Evolutionary conservation across 805 yeast genomes (phyloP).

Genomic region (Sugiyamaella boreocaroliniensis): DNA sequence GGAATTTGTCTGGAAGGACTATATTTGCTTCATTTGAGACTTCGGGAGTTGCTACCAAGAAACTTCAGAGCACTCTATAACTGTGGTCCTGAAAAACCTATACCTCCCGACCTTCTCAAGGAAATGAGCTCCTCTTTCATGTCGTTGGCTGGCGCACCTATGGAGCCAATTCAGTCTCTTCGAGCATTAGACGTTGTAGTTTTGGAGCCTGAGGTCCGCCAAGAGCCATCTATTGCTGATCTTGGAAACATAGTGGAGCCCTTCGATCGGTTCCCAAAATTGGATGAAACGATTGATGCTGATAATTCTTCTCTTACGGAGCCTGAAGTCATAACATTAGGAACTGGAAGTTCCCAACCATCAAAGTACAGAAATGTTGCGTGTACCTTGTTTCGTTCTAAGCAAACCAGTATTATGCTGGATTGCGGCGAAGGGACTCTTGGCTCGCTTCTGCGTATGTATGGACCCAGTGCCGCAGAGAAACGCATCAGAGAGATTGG

Average conservation of each 20-base stretch:
- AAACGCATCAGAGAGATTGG: conserved; percentile 53
- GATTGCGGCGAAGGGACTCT: conserved; percentile 97
- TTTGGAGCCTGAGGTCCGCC: conserved; percentile 4
- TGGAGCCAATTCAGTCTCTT: background rate
- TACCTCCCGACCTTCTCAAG: conserved; percentile 9
- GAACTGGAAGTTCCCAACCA: conserved; percentile 92
- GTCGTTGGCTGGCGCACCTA: background rate
- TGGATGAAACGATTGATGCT: background rate
- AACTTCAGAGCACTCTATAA: conserved; percentile 23
- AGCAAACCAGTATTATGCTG: conserved; percentile 41
- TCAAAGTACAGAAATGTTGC: conserved; percentile 79
- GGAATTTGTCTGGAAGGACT: conserved; percentile 52
- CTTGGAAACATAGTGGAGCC: background rate
- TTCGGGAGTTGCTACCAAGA: conserved; percentile 26
- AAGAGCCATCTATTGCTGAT: background rate
- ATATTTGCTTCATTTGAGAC: conserved; percentile 31
- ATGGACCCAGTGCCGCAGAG: conserved; percentile 40
- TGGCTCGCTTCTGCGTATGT: conserved; percentile 61
- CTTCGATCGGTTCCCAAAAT: background rate
- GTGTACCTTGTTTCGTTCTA: conserved; percentile 58
- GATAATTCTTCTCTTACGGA: conserved; percentile 10
- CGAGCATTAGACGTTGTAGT: conserved; percentile 5
- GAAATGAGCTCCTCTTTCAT: background rate
- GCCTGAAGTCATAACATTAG: conserved; percentile 63
- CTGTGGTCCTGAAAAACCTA: conserved; percentile 8